Base-by-base conservation (phyloP, 208 protist species). In the Acanthamoeba healyi region DNA sequence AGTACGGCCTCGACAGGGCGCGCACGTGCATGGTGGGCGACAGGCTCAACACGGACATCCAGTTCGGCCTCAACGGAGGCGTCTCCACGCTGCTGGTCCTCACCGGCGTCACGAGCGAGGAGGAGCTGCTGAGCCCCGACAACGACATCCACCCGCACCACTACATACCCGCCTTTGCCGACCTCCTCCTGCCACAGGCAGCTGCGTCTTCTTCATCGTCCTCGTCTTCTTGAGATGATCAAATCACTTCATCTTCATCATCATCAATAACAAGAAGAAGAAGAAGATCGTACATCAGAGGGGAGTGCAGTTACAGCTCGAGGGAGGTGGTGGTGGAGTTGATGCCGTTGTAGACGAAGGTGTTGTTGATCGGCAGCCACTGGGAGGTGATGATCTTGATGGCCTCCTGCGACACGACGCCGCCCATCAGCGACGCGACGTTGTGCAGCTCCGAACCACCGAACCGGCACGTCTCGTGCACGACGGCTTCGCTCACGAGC, bases 381-480 rank as follows among this genome's bases (percentile, higher is more conserved):
- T 98, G 98, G 36, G 95, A 95, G 58, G 99, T 99, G 29, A 99
- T 63, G 5, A 99, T 79, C 97, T 99, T 99, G 92, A 99, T 98
- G 24, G 97, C 94, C 96, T 99, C 99, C 96, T 99, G 99, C 34
- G 98, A 97, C 0, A 97, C 98, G 12, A 99, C 87, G 40, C 98
- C 98, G 24, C 99, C 99, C 19, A 99, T 95, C 12, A 99, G 96
- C 14, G 98, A 97, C 3, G 98, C 96, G 14, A 99, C 96, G 12
- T 96, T 97, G 72, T 99, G 98, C 15, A 99, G 90, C 93, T 99
- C 98, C 29, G 84, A 95, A 0, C 34, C 95, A 19, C 97, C 98
- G 79, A 93, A 97, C 34, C 98, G 97, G 58, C 96, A 97, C 95
- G 96, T 93, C 95, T 99, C 98, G 17, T 95, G 36, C 24, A 97